These are phyloP conservation scores for Claviceps fusiformis DNA, from an alignment of 2,329 filamentous ascomycete genomes.

Conservation along the genomic window DNA sequence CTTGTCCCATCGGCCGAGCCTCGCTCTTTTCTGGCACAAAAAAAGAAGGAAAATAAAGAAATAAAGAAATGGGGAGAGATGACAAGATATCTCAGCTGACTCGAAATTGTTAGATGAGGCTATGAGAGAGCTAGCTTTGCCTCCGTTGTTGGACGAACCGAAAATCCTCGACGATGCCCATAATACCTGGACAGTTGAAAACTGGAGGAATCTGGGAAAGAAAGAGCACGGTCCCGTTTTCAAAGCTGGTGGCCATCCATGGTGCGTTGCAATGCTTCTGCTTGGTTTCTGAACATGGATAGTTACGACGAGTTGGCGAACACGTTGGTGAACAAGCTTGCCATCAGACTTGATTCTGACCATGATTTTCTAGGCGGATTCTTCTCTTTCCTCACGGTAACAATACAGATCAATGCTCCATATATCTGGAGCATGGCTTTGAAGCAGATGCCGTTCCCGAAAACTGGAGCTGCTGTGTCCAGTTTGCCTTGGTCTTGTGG, in stretches of 20 bases:
- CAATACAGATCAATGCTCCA: constrained; percentile 82
- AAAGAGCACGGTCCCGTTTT: constrained; percentile 84
- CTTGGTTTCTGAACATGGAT: background rate
- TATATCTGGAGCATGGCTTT: constrained; percentile 93
- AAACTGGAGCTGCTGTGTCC: constrained; percentile 92
- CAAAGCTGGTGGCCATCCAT: constrained; percentile 73
- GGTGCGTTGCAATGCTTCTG: constrained; percentile 36
- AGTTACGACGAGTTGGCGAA: background rate
- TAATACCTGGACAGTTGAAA: constrained; percentile 76
- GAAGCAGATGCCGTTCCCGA: constrained; percentile 63
- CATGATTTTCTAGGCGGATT: constrained; percentile 53
- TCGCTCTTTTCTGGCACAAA: background rate
- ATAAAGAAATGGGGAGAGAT: background rate
- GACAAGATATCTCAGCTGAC: background rate
- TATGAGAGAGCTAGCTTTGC: constrained; percentile 70
- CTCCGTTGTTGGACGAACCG: constrained; percentile 59
- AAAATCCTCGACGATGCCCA: constrained; percentile 63
- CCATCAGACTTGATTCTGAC: background rate
- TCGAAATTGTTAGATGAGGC: constrained; percentile 49
- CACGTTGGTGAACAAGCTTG: background rate
- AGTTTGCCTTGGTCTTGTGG: constrained; percentile 88
- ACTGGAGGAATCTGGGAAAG: constrained; percentile 64
- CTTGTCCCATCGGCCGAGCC: constrained; percentile 1
- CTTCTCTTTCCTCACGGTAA: constrained; percentile 94
- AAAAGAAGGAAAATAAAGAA: background rate